A percentile compares a stretch with the other conserved stretches of the same genome.
Evolutionary conservation across 495 filamentous ascomycete species (phyloP).

Genomic region (Penicillium atrosanguineum): DNA sequence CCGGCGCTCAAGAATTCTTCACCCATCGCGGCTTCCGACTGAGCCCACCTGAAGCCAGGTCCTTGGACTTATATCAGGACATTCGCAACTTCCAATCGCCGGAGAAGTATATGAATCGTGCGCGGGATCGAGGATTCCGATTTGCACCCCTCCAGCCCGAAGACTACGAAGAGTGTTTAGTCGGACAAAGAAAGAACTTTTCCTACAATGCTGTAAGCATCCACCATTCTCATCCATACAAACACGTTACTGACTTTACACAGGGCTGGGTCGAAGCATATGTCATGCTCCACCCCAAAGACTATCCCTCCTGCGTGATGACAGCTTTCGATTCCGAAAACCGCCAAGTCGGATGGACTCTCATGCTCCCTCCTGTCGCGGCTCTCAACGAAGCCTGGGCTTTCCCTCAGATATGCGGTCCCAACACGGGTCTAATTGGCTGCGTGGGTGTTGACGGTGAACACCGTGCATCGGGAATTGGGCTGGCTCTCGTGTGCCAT

Average conservation of each 20-base stretch:
- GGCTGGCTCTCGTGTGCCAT: conserved; percentile 45
- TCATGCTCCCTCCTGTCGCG: conserved; percentile 41
- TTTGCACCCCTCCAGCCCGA: conserved; percentile 40
- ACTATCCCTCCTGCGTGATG: conserved; percentile 46
- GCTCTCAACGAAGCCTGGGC: conserved; percentile 40
- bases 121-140: conserved; percentile 33
- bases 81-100: conserved; percentile 37
- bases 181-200: conserved; percentile 46
- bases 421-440: conserved; percentile 48
- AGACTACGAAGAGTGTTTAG: conserved; percentile 42
- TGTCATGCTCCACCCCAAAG: conserved; percentile 32
- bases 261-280: conserved; percentile 51
- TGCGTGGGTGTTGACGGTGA: conserved; percentile 47
- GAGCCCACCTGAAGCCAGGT: conserved; percentile 23
- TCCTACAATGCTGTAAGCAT: conserved; percentile 34
- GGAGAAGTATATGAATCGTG: conserved; percentile 35
- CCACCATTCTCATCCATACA: background rate
- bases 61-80: conserved; percentile 44
- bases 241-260: background rate
- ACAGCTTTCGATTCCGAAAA: conserved; percentile 39
- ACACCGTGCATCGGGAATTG: conserved; percentile 42
- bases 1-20: conserved; percentile 41
- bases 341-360: conserved; percentile 48
- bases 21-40: conserved; percentile 44
- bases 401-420: conserved; percentile 43